These are phyloP conservation scores for Phytophthora foliorum DNA, from an alignment of 352 stramenopile genomes.

Conservation along the genomic window DNA sequence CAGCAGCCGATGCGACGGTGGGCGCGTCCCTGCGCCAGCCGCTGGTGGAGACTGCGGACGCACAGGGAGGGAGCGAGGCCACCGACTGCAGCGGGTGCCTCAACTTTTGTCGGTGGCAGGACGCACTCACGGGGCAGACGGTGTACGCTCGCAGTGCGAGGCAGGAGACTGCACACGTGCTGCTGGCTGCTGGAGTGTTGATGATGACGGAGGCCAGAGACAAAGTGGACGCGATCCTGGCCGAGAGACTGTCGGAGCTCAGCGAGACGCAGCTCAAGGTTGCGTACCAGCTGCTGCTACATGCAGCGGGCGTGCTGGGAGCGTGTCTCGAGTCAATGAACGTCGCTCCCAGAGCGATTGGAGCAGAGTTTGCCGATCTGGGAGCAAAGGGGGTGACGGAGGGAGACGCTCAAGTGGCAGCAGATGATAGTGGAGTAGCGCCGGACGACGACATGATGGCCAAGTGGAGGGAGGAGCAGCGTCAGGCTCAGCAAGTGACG, in stretches of 20 bases:
- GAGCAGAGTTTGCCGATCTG: slow-evolving; percentile 46
- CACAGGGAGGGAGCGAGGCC: background rate
- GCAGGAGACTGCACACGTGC: slow-evolving; percentile 61
- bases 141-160: slow-evolving; percentile 61
- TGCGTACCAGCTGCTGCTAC: slow-evolving; percentile 71
- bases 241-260: slow-evolving; percentile 50
- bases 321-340: slow-evolving; percentile 59
- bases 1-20: slow-evolving; percentile 13
- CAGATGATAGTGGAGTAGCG: slow-evolving; percentile 1
- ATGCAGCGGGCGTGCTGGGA: slow-evolving; percentile 63
- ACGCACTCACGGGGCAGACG: slow-evolving; percentile 55
- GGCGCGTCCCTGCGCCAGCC: slow-evolving; percentile 43
- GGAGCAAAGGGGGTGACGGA: slow-evolving; percentile 22
- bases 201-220: slow-evolving; percentile 56
- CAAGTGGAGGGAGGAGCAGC: slow-evolving; percentile 71
- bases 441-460: slow-evolving; percentile 54
- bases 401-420: background rate
- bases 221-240: slow-evolving; percentile 56
- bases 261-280: slow-evolving; percentile 76
- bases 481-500: slow-evolving; percentile 18
- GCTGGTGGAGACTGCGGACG: slow-evolving; percentile 39
- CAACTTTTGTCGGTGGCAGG: slow-evolving; percentile 66
- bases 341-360: slow-evolving; percentile 39
- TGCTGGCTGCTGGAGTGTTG: slow-evolving; percentile 55
- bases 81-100: slow-evolving; percentile 48